Evolutionary conservation across 345 rosid genomes (phyloP).

Genomic region (Excoecaria agallocha): DNA sequence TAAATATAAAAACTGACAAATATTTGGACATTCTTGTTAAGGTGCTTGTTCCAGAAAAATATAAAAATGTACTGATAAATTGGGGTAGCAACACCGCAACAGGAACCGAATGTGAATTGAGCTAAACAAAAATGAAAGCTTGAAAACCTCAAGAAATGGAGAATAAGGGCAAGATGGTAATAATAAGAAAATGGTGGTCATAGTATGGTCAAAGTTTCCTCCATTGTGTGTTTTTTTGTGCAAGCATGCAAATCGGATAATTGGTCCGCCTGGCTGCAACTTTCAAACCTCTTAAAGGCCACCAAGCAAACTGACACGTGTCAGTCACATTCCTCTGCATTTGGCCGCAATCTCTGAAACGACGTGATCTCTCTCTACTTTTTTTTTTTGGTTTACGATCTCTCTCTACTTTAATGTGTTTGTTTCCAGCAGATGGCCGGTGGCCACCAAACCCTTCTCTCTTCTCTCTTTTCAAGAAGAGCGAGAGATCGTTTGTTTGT

Average conservation of each 20-base stretch:
- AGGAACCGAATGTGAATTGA: no score
- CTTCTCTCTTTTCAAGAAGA: slow-evolving; percentile 21
- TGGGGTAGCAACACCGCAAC: no score
- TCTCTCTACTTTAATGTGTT: neutral
- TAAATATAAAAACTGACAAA: no score
- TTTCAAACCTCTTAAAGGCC: neutral
- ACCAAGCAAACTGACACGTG: slow-evolving; percentile 38
- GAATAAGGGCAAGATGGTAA: slow-evolving; percentile 12
- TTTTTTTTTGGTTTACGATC: slow-evolving; percentile 16
- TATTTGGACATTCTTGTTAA: no score
- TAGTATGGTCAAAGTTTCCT: slow-evolving; percentile 50
- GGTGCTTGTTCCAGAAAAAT: no score
- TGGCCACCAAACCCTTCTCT: slow-evolving; percentile 23
- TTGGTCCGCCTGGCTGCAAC: slow-evolving; percentile 34
- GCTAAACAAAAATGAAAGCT: no score
- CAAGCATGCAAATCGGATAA: slow-evolving; percentile 61
- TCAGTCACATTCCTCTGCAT: slow-evolving; percentile 54
- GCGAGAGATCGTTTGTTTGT: no score
- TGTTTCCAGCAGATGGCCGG: slow-evolving; percentile 30
- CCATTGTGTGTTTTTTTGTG: slow-evolving; percentile 35
- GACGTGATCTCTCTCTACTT: slow-evolving; percentile 25
- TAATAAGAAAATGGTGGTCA: slow-evolving; percentile 16
- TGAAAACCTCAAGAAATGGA: no score
- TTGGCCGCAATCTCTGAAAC: slow-evolving; percentile 61
- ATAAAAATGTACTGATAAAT: no score